phyloP scores from a whole-genome alignment of 352 stramenopile species.

The Blastocystis sp. region DNA sequence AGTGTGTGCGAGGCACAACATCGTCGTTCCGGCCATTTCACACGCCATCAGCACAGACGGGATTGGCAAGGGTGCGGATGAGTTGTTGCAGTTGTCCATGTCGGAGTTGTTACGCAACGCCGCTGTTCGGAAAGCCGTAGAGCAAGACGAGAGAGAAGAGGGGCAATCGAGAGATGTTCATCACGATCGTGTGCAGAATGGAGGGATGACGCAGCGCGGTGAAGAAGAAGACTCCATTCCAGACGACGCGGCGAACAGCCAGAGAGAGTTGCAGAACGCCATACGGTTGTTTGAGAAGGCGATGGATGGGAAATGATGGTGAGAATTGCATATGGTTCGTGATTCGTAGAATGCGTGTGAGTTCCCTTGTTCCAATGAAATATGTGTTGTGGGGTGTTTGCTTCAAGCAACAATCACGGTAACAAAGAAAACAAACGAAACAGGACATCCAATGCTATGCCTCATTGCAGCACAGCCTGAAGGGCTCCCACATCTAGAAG shows the following conservation, averaged over 20 bases:
- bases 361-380: not conserved
- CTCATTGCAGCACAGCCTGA: too few species aligned
- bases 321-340: conserved; percentile 11
- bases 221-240: not conserved
- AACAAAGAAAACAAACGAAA: too few species aligned
- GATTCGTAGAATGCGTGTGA: conserved; percentile 7
- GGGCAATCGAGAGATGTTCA: not conserved
- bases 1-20: not conserved
- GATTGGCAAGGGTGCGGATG: not conserved
- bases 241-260: not conserved
- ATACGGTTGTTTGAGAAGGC: too few species aligned
- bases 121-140: not conserved
- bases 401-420: too few species aligned
- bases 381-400: too few species aligned
- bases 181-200: not conserved
- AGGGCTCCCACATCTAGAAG: too few species aligned
- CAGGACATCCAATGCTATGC: too few species aligned
- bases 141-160: not conserved
- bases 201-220: not conserved
- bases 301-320: not conserved
- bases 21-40: not conserved
- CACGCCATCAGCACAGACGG: not conserved
- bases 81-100: conserved; percentile 13
- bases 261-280: not conserved
- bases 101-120: not conserved